A percentile compares a stretch with the other conserved stretches of the same genome.
Evolutionary conservation across 495 filamentous ascomycete genomes (phyloP).

Genomic region (Xylaria nigripes): DNA sequence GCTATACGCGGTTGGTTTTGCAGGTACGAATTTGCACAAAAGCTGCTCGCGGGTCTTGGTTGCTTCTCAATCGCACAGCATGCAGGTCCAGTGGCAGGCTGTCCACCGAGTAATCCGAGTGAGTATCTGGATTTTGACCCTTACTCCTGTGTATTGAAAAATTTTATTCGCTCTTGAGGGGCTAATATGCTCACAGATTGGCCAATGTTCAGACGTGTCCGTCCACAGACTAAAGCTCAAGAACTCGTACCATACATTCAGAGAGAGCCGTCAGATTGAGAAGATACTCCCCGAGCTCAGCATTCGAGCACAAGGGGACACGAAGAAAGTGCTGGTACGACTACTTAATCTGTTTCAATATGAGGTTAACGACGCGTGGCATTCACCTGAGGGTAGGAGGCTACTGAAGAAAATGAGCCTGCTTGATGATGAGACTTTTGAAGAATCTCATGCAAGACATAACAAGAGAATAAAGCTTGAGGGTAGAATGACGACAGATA

Average conservation of each 20-base stretch:
- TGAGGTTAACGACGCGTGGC: conserved; percentile 16
- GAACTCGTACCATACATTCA: conserved; percentile 20
- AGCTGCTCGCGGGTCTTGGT: conserved; percentile 18
- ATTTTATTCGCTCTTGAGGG: not conserved
- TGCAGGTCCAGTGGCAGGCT: conserved; percentile 19
- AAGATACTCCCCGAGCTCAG: conserved; percentile 22
- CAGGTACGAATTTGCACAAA: conserved; percentile 22
- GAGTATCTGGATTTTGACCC: not conserved
- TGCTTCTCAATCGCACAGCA: conserved; percentile 17
- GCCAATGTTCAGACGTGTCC: conserved; percentile 17
- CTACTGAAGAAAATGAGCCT: conserved; percentile 12
- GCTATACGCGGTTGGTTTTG: conserved; percentile 22
- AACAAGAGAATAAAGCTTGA: conserved; percentile 4
- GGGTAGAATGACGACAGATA: not conserved
- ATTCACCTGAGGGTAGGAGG: conserved; percentile 9
- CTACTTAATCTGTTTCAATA: conserved; percentile 21
- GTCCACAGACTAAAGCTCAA: conserved; percentile 19
- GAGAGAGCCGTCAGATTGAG: conserved; percentile 22
- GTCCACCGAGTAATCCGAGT: conserved; percentile 23
- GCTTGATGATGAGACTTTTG: not conserved
- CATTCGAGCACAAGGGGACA: conserved; percentile 14
- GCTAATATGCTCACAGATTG: conserved; percentile 19
- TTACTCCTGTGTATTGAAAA: not conserved
- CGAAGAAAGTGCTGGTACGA: conserved; percentile 13
- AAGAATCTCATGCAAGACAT: not conserved